A percentile compares a stretch with the other conserved stretches of the same genome.
These are phyloP conservation scores for Oryza meyeriana DNA, from an alignment of 176 grass and related monocot species.

Conservation along the genomic window DNA sequence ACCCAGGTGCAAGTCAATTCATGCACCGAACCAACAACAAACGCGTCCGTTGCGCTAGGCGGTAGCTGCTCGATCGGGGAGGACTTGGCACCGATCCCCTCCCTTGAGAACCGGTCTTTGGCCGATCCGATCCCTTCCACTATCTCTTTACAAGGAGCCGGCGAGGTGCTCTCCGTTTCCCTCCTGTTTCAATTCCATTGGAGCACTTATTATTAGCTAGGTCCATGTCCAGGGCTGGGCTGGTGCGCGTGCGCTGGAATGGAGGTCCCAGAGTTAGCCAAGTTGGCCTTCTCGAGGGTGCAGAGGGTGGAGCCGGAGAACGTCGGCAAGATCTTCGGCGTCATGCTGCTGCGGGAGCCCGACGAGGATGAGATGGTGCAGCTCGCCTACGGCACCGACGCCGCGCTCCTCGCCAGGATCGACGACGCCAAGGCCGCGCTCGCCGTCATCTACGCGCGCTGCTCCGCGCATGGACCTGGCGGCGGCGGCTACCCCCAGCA, in stretches of 20 bases:
- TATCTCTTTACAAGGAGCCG: neutral
- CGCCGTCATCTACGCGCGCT: conserved; percentile 32
- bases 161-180: neutral
- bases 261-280: conserved; percentile 66
- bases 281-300: conserved; percentile 52
- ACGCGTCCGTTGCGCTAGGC: too few species aligned
- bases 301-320: conserved; percentile 63
- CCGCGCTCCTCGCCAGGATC: conserved; percentile 43
- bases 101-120: too few species aligned
- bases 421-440: conserved; percentile 57
- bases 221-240: conserved; percentile 21
- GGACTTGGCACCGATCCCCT: too few species aligned
- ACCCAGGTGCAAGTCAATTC: too few species aligned
- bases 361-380: conserved; percentile 65
- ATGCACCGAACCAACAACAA: too few species aligned
- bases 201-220: neutral
- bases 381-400: conserved; percentile 64
- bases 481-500: conserved; percentile 13
- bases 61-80: too few species aligned
- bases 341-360: conserved; percentile 61
- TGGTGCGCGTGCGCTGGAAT: conserved; percentile 30
- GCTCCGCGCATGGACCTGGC: conserved; percentile 28
- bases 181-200: neutral
- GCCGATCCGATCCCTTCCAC: too few species aligned
- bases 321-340: conserved; percentile 74